phyloP scores from a whole-genome alignment of 208 protist species.

The Acanthamoeba lenticulata region DNA sequence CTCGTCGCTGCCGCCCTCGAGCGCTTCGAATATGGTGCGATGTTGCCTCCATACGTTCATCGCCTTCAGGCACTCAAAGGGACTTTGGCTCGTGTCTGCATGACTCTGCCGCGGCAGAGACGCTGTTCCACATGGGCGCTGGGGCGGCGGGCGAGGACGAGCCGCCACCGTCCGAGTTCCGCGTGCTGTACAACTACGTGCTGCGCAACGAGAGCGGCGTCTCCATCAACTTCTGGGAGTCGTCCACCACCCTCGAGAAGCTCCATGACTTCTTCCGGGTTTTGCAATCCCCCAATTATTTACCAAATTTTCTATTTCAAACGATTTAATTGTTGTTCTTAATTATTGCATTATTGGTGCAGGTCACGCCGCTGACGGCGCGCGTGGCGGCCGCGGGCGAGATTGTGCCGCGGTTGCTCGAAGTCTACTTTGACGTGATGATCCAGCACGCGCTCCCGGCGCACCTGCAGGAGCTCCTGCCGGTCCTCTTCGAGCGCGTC shows the following conservation, averaged over 20 bases:
- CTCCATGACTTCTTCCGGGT: constrained; percentile 27
- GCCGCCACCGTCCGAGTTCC: constrained; percentile 67
- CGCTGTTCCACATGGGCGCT: constrained; percentile 19
- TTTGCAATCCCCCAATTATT: too few species aligned
- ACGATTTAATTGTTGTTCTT: too few species aligned
- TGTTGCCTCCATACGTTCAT: neutral
- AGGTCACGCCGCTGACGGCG: constrained; percentile 67
- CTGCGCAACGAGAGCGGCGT: constrained; percentile 77
- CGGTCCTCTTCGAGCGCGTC: constrained; percentile 7
- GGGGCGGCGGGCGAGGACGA: constrained; percentile 61
- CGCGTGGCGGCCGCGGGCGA: constrained; percentile 48
- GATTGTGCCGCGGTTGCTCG: constrained; percentile 67
- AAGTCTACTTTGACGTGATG: constrained; percentile 77
- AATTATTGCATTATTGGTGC: neutral
- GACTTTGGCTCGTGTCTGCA: neutral
- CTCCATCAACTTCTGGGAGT: constrained; percentile 75
- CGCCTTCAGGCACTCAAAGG: too few species aligned
- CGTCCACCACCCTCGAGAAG: constrained; percentile 9
- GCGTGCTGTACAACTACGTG: constrained; percentile 78
- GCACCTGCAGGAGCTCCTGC: neutral
- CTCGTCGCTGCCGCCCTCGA: constrained; percentile 71
- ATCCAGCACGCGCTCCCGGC: constrained; percentile 34
- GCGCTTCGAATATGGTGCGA: constrained; percentile 6
- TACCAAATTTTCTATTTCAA: too few species aligned
- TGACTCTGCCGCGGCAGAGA: neutral